Conservation (phyloP, 2,329 filamentous ascomycete species). For the Diaporthe destruens region DNA sequence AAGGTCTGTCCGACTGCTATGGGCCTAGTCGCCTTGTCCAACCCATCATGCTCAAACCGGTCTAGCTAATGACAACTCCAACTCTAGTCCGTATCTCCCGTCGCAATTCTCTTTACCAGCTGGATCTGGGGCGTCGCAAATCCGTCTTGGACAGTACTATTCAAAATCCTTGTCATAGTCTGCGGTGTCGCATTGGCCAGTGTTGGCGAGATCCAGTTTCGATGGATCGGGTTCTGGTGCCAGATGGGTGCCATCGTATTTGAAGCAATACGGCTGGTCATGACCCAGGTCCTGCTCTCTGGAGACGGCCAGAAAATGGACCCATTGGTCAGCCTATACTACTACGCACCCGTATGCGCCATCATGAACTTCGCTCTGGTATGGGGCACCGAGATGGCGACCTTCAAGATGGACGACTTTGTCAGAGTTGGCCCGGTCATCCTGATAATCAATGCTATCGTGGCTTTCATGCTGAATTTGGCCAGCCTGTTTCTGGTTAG, state of each 20-base stretch:
- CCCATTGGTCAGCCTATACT: conserved; percentile 88
- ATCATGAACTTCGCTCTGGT: conserved; percentile 82
- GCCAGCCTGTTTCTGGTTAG: conserved; percentile 88
- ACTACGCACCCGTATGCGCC: conserved; percentile 88
- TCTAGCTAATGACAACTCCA: background rate
- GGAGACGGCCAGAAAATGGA: conserved; percentile 87
- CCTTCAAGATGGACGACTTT: conserved; percentile 75
- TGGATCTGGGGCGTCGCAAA: conserved; percentile 69
- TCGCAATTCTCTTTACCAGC: conserved; percentile 74
- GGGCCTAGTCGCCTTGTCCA: too few relatives aligned
- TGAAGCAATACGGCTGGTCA: conserved; percentile 84
- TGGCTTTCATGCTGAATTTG: conserved; percentile 85
- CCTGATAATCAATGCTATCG: conserved; percentile 76
- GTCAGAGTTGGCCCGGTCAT: conserved; percentile 73
- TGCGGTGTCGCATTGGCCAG: conserved; percentile 65
- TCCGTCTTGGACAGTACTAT: conserved; percentile 58
- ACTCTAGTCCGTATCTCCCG: conserved; percentile 71
- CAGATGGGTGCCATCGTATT: conserved; percentile 83
- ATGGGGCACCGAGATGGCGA: conserved; percentile 75
- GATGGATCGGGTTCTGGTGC: conserved; percentile 73
- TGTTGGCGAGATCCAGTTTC: conserved; percentile 76
- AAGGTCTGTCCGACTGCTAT: conserved; percentile 3
- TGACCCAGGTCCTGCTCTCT: conserved; percentile 86
- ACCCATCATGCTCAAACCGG: too few relatives aligned
- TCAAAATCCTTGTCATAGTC: conserved; percentile 66